Conservation (phyloP, 345 rosid species). For the Eucalyptus globulus region DNA sequence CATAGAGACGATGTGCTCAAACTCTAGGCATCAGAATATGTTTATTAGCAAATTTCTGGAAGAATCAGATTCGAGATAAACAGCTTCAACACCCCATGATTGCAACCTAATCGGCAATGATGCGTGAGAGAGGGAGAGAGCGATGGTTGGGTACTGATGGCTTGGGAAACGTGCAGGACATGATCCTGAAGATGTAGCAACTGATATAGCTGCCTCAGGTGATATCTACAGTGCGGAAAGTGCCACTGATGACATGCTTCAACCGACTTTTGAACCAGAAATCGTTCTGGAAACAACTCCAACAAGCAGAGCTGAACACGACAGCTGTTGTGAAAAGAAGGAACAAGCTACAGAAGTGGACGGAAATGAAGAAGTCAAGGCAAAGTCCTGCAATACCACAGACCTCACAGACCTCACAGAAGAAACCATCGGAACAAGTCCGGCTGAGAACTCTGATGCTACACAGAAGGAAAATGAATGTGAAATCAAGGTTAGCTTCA, state of each 20-base stretch:
- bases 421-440: neutral
- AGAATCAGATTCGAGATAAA: neutral
- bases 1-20: neutral
- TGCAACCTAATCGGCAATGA: neutral
- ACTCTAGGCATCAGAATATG: neutral
- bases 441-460: neutral
- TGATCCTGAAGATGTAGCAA: neutral
- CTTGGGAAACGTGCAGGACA: neutral
- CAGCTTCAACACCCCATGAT: neutral
- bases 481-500: neutral
- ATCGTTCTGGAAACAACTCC: neutral
- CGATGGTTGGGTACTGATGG: neutral
- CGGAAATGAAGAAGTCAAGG: neutral
- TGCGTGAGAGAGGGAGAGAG: neutral
- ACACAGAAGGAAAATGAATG: neutral
- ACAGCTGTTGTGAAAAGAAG: neutral
- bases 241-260: neutral
- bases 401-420: neutral
- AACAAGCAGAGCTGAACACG: neutral
- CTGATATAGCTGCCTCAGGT: neutral
- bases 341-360: neutral
- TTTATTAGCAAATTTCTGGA: neutral
- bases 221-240: neutral
- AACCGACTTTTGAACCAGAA: neutral
- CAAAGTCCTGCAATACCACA: neutral